These are phyloP conservation scores for Scenedesmus sp. DNA, from an alignment of 163 green algal genomes.

Conservation along the genomic window DNA sequence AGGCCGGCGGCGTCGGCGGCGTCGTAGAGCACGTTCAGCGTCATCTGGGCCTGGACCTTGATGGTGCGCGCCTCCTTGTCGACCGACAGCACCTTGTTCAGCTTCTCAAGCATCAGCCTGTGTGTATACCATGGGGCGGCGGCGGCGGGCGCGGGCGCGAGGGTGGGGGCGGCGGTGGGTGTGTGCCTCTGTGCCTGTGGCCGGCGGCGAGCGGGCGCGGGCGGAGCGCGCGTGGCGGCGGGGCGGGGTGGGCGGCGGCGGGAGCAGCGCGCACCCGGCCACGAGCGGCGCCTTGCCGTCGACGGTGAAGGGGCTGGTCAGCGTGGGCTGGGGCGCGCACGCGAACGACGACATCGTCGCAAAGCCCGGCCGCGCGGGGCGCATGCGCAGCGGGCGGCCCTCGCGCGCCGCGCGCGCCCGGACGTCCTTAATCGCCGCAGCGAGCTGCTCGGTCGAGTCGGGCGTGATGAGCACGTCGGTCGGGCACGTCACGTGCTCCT, in stretches of 20 bases:
- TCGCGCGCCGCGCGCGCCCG: background rate
- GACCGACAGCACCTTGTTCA: slow-evolving; percentile 32
- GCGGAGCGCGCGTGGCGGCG: too few relatives aligned
- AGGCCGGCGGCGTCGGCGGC: slow-evolving; percentile 10
- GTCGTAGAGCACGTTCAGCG: slow-evolving; percentile 8
- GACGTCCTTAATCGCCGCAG: slow-evolving; percentile 21
- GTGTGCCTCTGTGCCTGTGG: background rate
- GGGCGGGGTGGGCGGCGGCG: too few relatives aligned
- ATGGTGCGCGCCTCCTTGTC: slow-evolving; percentile 22
- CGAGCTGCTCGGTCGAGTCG: slow-evolving; percentile 19
- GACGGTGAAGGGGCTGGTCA: slow-evolving; percentile 2
- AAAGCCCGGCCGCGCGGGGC: slow-evolving; percentile 14
- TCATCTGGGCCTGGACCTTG: slow-evolving; percentile 38
- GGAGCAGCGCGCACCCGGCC: background rate
- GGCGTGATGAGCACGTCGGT: slow-evolving; percentile 14
- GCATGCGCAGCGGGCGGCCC: slow-evolving; percentile 19
- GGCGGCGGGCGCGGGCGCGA: too few relatives aligned
- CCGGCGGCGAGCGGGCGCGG: too few relatives aligned
- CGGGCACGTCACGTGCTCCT: slow-evolving; percentile 21
- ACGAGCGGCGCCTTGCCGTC: slow-evolving; percentile 23
- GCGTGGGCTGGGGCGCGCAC: background rate
- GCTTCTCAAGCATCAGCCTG: slow-evolving; percentile 23
- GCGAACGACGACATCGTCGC: slow-evolving; percentile 25
- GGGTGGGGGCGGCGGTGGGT: too few relatives aligned
- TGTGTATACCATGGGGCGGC: too few relatives aligned